Conservation (phyloP, 202 grass and related monocot species). For the Zizania palustris region DNA sequence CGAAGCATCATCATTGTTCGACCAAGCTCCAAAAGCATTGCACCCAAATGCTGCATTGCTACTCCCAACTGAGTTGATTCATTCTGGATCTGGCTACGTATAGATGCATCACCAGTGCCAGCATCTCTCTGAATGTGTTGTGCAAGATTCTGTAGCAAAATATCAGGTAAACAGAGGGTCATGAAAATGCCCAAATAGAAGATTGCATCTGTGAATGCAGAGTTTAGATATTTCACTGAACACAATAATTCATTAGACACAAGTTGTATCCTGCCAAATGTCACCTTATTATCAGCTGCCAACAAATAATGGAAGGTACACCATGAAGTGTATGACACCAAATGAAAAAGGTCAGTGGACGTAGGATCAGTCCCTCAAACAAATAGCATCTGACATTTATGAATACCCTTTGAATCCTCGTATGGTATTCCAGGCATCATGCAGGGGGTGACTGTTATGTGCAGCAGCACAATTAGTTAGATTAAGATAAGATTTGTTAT, state of each 20-base stretch:
- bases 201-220: not conserved
- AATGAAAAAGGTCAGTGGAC: constrained; percentile 7
- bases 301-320: not conserved
- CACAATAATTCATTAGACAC: not conserved
- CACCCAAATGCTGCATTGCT: constrained; percentile 83
- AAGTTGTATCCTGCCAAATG: not conserved
- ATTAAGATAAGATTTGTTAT: too few species aligned
- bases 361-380: not conserved
- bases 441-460: not conserved
- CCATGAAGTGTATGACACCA: not conserved
- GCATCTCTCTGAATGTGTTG: constrained; percentile 60
- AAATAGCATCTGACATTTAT: not conserved
- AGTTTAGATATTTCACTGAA: constrained; percentile 17
- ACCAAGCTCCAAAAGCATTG: constrained; percentile 95
- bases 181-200: not conserved
- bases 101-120: constrained; percentile 51
- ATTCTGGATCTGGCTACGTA: constrained; percentile 76
- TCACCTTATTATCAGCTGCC: not conserved
- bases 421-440: not conserved
- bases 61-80: constrained; percentile 78
- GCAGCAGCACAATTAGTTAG: too few species aligned
- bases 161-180: constrained; percentile 13
- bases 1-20: constrained; percentile 88
- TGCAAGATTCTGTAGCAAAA: constrained; percentile 55
- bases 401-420: constrained; percentile 10